Percentiles rank a stretch among this genome's conserved stretches.
phyloP scores from a whole-genome alignment of 2,329 filamentous ascomycete genomes.

The Hymenoscyphus linearis region DNA sequence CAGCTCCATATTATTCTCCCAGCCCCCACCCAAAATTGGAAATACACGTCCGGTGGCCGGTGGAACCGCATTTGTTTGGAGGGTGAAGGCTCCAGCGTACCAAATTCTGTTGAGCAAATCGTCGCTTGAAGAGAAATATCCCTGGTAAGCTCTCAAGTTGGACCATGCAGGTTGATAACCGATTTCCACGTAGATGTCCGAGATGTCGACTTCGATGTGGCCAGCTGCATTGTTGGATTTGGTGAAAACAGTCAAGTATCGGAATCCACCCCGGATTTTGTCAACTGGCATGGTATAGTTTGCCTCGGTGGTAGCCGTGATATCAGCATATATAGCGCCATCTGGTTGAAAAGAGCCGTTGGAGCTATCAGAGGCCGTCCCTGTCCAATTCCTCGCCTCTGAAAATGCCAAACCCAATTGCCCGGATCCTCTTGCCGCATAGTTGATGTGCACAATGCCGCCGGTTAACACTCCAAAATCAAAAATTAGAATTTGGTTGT shows the following conservation, averaged over 20 bases:
- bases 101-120: slow-evolving; percentile 48
- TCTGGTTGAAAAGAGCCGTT: slow-evolving; percentile 42
- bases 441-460: slow-evolving; percentile 48
- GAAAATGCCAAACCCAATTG: slow-evolving; percentile 42
- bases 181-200: slow-evolving; percentile 33
- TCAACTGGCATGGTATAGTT: slow-evolving; percentile 40
- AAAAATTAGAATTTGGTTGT: slow-evolving; percentile 49
- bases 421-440: slow-evolving; percentile 37
- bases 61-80: slow-evolving; percentile 30
- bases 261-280: slow-evolving; percentile 46
- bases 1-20: slow-evolving; percentile 39
- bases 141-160: slow-evolving; percentile 43
- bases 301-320: slow-evolving; percentile 32
- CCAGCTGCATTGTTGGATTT: slow-evolving; percentile 29
- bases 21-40: slow-evolving; percentile 28
- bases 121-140: slow-evolving; percentile 47
- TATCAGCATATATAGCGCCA: slow-evolving; percentile 42
- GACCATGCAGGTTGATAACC: slow-evolving; percentile 39
- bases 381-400: slow-evolving; percentile 42
- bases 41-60: slow-evolving; percentile 30
- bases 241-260: slow-evolving; percentile 45
- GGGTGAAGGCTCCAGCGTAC: slow-evolving; percentile 45
- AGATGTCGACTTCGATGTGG: slow-evolving; percentile 25
- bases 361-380: slow-evolving; percentile 42
- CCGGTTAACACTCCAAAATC: slow-evolving; percentile 56